These are phyloP conservation scores for Chlamydomonas sp. DNA, from an alignment of 139 green algal species.

Conservation along the genomic window DNA sequence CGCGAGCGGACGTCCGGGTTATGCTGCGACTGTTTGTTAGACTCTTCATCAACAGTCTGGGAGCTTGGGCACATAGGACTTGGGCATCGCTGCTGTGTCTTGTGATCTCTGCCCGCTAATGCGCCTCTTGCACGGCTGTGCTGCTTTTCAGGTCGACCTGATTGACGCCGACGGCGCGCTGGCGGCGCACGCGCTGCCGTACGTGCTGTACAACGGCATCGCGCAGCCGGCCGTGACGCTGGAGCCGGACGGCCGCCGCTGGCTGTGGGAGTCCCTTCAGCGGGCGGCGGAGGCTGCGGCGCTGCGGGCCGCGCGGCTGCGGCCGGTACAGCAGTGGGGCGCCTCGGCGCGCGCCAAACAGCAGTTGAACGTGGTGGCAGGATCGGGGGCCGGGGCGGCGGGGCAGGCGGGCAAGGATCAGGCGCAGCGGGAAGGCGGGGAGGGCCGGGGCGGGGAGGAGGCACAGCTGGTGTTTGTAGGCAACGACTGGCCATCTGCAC, in stretches of 20 bases:
- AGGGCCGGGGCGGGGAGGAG: too few relatives aligned
- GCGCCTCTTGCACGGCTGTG: background rate
- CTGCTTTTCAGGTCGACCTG: background rate
- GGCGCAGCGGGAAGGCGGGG: background rate
- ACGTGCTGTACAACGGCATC: background rate
- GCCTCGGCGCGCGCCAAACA: background rate
- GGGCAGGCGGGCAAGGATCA: background rate
- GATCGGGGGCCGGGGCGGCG: background rate
- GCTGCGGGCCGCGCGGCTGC: background rate
- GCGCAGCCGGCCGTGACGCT: background rate
- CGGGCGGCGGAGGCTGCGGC: background rate
- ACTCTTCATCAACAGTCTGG: too few relatives aligned
- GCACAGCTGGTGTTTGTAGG: conserved; percentile 56
- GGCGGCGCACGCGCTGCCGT: background rate
- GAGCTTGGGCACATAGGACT: too few relatives aligned
- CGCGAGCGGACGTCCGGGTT: too few relatives aligned
- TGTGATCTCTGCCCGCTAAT: too few relatives aligned
- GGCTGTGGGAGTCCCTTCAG: conserved; percentile 13
- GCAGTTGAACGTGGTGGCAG: background rate
- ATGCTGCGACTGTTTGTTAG: too few relatives aligned
- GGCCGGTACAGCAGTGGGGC: background rate
- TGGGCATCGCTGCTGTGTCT: too few relatives aligned
- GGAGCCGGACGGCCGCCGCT: background rate
- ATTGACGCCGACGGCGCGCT: background rate
- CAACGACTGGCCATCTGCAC: conserved; percentile 72